Evolutionary conservation across 345 rosid species (phyloP).

Genomic region (Cardamine resedifolia): DNA sequence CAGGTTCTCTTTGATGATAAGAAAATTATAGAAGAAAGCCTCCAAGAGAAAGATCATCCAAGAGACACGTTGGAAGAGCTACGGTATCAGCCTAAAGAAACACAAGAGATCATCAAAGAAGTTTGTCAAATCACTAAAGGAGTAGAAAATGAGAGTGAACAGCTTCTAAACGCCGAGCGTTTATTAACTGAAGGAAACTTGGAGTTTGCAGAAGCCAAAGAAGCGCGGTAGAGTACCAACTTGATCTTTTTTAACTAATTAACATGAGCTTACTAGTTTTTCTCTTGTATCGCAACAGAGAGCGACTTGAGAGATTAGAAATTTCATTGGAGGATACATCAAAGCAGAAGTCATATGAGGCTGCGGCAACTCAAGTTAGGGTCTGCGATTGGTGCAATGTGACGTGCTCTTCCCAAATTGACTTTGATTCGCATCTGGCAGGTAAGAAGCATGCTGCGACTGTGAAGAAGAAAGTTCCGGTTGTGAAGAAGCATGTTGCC

Average conservation of each 20-base stretch:
- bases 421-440: constrained; percentile 42
- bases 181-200: no score
- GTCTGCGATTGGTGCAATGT: not conserved
- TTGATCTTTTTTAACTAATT: not conserved
- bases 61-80: not conserved
- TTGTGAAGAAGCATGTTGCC: not conserved
- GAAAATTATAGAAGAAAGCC: not conserved
- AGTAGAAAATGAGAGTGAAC: not conserved
- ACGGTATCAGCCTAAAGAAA: not conserved
- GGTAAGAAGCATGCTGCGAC: constrained; percentile 54
- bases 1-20: not conserved
- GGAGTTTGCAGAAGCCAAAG: not conserved
- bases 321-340: not conserved
- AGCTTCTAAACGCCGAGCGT: not conserved
- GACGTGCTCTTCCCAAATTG: constrained; percentile 28
- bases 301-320: not conserved
- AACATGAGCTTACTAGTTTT: not conserved
- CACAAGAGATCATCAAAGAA: not conserved
- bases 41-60: not conserved
- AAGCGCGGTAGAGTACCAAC: not conserved
- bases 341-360: not conserved
- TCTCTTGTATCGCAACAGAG: not conserved
- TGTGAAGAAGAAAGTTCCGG: not conserved
- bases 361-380: not conserved
- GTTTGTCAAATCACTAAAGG: not conserved